phyloP scores from a whole-genome alignment of 2,329 filamentous ascomycete genomes.

The Aspergillus sp. region DNA sequence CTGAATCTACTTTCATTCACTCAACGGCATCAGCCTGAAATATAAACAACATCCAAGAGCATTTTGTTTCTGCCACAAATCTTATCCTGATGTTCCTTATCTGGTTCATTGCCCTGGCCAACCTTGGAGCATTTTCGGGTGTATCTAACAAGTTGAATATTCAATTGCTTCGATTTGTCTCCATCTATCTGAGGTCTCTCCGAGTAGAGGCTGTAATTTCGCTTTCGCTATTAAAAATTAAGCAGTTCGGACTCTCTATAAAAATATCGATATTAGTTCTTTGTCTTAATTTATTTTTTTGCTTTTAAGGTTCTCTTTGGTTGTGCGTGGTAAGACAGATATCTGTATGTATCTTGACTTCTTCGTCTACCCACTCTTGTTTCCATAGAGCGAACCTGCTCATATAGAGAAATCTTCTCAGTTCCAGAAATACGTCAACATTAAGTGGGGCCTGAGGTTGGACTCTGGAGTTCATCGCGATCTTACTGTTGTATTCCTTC shows the following conservation, averaged over 20 bases:
- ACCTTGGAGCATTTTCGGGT: too few species aligned
- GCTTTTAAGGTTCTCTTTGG: too few species aligned
- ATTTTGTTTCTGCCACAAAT: too few species aligned
- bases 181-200: background rate
- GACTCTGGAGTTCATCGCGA: background rate
- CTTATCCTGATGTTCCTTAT: too few species aligned
- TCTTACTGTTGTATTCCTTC: background rate
- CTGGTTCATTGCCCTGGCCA: too few species aligned
- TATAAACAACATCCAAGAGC: too few species aligned
- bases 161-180: background rate
- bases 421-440: too few species aligned
- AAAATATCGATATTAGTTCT: too few species aligned
- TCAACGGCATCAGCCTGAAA: background rate
- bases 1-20: background rate
- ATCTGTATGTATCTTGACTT: background rate
- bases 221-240: background rate
- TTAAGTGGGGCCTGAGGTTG: background rate
- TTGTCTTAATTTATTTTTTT: too few species aligned
- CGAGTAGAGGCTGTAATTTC: background rate
- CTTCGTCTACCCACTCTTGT: background rate
- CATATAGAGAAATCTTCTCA: background rate
- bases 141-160: background rate
- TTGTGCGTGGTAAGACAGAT: background rate
- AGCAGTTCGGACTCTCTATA: background rate
- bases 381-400: background rate